Evolutionary conservation across 2,329 filamentous ascomycete species (phyloP).

Genomic region (Didymella arachidicola): DNA sequence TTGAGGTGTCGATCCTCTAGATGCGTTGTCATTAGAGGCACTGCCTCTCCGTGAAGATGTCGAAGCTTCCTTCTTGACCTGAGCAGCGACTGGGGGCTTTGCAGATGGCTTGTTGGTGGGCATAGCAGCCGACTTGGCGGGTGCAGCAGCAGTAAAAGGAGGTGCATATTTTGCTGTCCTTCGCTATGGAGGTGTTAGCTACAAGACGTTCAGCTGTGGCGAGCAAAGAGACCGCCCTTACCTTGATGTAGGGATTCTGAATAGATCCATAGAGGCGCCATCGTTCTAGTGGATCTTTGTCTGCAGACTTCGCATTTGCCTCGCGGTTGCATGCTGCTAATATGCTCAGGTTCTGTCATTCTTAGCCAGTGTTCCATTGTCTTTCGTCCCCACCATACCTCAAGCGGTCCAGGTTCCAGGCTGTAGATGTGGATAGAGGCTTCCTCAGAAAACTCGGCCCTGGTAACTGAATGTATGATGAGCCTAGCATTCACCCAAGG

Average conservation of each 20-base stretch:
- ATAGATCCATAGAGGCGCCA: conserved; percentile 76
- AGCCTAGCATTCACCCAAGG: conserved; percentile 12
- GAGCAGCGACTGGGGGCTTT: conserved; percentile 28
- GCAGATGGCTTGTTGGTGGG: conserved; percentile 29
- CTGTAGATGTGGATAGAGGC: conserved; percentile 88
- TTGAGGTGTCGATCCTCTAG: conserved; percentile 46
- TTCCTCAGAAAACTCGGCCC: conserved; percentile 74
- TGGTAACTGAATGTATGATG: conserved; percentile 62
- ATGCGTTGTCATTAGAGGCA: conserved; percentile 46
- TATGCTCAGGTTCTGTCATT: conserved; percentile 67
- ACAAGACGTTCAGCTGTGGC: neutral
- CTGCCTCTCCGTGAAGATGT: conserved; percentile 31
- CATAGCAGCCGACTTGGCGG: conserved; percentile 22
- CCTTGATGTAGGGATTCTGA: conserved; percentile 72
- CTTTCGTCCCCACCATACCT: conserved; percentile 54
- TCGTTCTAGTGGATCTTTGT: conserved; percentile 66
- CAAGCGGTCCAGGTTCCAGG: conserved; percentile 73
- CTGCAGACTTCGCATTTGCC: conserved; percentile 62
- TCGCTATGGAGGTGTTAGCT: conserved; percentile 51
- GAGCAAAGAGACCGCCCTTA: conserved; percentile 28
- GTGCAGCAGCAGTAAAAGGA: conserved; percentile 43
- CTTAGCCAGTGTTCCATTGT: conserved; percentile 49
- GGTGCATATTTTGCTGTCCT: conserved; percentile 49
- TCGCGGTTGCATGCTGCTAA: conserved; percentile 75
- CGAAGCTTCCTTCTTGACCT: conserved; percentile 33